Evolutionary conservation across 768 basidiomycete species (phyloP), one percentile per base, ranked within the genome.

Genomic region (Lyophyllum atratum): DNA sequence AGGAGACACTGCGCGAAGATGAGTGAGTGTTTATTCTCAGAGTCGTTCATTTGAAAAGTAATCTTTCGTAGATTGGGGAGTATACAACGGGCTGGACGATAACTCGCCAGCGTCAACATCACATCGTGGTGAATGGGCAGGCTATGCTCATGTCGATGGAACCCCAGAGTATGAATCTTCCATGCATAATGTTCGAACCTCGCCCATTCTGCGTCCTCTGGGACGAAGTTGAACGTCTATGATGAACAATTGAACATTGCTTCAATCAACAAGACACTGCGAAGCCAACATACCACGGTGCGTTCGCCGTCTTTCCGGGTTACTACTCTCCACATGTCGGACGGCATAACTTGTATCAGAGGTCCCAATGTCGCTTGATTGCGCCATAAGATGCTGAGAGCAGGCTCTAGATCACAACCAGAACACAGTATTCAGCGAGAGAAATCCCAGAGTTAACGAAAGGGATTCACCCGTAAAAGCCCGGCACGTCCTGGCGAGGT

Each of bases 131-230:
- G 44, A 7, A 45, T 19, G 22, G 24, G 7, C 5, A 24, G n/a
- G 15, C 26, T 28, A 24, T 12, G 12, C 24, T 3, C 5, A 9
- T 25, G 44, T 24, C 19, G 44, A 25, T 25, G n/a, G 26, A 25
- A 45, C 4, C 44, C 44, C 1, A 17, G 26, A 24, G 3, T 14
- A 5, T 17, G 22, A 24, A 49, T 28, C 26, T 34, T 49, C 10
- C 31, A 17, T 21, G 48, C 52, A 25, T 54, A 54, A 29, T 45
- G 28, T 4, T 33, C 42, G 10, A 54, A 43, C 19, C 52, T 28
- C 6, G 45, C 52, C 52, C 52, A 54, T 43, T 54, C 52, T 1
- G 17, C 46, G n/a, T 44, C 52, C n/a, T 45, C n/a, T 11, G 40
- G 33, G 11, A 28, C 43, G 9, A 28, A 25, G 26, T 15, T 31